Evolutionary conservation across 108 stramenopile species (phyloP).

Genomic region (Cyclotella choctawhatcheeana): DNA sequence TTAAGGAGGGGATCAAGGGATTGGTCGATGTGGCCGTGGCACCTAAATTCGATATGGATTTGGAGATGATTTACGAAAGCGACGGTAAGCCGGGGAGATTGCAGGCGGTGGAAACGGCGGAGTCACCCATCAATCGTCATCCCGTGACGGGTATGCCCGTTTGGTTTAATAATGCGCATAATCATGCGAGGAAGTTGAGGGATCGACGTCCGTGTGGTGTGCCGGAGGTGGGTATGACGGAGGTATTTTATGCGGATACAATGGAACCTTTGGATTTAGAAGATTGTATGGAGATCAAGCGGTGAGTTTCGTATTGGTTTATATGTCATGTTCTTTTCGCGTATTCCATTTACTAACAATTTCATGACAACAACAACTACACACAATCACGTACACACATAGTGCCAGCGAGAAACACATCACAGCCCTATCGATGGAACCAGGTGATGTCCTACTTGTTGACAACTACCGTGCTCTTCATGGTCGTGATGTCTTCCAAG

Average conservation of each 20-base stretch:
- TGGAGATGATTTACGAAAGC: slow-evolving; percentile 90
- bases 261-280: slow-evolving; percentile 82
- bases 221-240: slow-evolving; percentile 94
- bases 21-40: slow-evolving; percentile 83
- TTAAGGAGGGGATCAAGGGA: slow-evolving; percentile 78
- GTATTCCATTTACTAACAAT: no score
- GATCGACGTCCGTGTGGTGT: slow-evolving; percentile 89
- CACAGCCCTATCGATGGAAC: slow-evolving; percentile 89
- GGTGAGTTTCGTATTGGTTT: slow-evolving; percentile 26
- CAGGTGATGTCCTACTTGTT: slow-evolving; percentile 90
- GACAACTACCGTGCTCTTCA: slow-evolving; percentile 94
- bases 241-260: slow-evolving; percentile 92
- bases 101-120: slow-evolving; percentile 83
- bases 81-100: slow-evolving; percentile 90
- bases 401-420: slow-evolving; percentile 88
- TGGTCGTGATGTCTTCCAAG: slow-evolving; percentile 89
- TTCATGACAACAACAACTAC: no score
- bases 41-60: slow-evolving; percentile 94
- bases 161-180: slow-evolving; percentile 93
- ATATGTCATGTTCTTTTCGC: neutral
- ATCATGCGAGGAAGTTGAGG: slow-evolving; percentile 86
- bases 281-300: slow-evolving; percentile 87
- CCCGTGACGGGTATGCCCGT: slow-evolving; percentile 88
- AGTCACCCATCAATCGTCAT: slow-evolving; percentile 89
- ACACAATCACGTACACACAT: no score